Percentiles rank a stretch among this genome's conserved stretches.
phyloP scores from a whole-genome alignment of 495 filamentous ascomycete species.

The Podospora pseudoanserina region DNA sequence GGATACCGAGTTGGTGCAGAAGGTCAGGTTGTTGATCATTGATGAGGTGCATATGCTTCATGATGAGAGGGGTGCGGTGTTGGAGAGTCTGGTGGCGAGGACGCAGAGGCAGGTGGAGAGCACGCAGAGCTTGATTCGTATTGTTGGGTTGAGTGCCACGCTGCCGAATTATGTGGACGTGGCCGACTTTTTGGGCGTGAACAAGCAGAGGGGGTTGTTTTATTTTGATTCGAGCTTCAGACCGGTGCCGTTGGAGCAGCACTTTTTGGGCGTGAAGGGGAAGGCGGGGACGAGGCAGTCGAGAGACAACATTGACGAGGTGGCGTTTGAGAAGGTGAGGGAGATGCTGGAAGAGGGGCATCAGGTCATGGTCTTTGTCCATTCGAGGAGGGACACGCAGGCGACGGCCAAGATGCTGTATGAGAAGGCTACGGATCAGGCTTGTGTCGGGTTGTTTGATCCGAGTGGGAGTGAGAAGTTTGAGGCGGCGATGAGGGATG shows the following conservation, averaged over 20 bases:
- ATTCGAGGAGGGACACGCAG: constrained; percentile 91
- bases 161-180: constrained; percentile 96
- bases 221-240: constrained; percentile 97
- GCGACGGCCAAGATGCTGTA: constrained; percentile 79
- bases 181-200: constrained; percentile 93
- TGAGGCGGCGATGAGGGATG: constrained; percentile 68
- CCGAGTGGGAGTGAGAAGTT: constrained; percentile 66
- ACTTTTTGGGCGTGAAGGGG: constrained; percentile 94
- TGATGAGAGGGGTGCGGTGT: constrained; percentile 91
- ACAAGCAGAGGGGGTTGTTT: constrained; percentile 87
- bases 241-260: constrained; percentile 93
- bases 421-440: constrained; percentile 79
- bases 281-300: constrained; percentile 75
- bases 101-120: constrained; percentile 97
- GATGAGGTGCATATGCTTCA: constrained; percentile 99
- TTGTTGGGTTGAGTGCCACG: constrained; percentile 91
- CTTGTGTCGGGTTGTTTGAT: constrained; percentile 75
- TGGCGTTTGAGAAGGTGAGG: constrained; percentile 89
- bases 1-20: constrained; percentile 95
- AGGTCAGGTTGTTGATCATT: constrained; percentile 93
- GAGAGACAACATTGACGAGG: constrained; percentile 80
- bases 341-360: constrained; percentile 85
- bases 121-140: constrained; percentile 93
- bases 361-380: constrained; percentile 98
- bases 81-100: constrained; percentile 90